These are phyloP conservation scores for Arctium lappa DNA, from an alignment of 129 eudicot species.

Conservation along the genomic window DNA sequence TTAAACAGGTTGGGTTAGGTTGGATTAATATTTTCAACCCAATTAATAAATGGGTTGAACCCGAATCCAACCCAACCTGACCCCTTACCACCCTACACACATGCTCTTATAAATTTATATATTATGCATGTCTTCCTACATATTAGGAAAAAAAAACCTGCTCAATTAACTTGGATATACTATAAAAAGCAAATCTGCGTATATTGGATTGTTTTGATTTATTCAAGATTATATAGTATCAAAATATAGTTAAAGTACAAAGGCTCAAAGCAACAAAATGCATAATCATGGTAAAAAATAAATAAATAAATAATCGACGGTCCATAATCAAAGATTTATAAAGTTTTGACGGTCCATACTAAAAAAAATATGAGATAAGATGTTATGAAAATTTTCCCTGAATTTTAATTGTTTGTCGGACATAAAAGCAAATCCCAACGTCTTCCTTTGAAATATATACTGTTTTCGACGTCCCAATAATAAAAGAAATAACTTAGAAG, in stretches of 20 bases:
- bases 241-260: background rate
- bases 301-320: too few species aligned
- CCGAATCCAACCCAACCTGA: too few species aligned
- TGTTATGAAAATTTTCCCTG: too few species aligned
- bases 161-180: background rate
- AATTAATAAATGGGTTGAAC: too few species aligned
- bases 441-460: background rate
- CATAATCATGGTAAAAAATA: too few species aligned
- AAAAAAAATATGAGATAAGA: too few species aligned
- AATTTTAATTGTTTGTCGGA: too few species aligned
- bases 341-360: too few species aligned
- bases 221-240: background rate
- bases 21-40: too few species aligned
- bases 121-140: background rate
- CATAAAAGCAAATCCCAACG: background rate
- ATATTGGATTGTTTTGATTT: background rate
- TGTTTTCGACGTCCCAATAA: background rate
- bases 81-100: too few species aligned
- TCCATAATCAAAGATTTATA: too few species aligned
- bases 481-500: background rate
- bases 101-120: background rate
- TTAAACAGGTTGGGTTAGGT: too few species aligned
- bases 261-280: background rate
- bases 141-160: background rate
- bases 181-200: background rate